Conservation (phyloP, 2,329 filamentous ascomycete genomes). For the Ophiosphaerella herpotricha region DNA sequence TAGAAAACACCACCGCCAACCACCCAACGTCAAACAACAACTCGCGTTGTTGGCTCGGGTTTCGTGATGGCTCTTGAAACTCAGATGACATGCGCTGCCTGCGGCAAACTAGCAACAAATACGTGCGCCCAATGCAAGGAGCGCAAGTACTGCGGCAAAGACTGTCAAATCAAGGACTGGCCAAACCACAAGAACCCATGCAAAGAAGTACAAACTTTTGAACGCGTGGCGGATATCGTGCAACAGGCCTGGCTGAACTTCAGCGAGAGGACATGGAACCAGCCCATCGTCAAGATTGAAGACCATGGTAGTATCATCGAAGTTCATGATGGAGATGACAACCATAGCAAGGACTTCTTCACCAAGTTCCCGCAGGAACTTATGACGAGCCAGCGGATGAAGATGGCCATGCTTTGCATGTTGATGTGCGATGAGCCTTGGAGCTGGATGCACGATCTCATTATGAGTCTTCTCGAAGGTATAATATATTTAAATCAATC, state of each 20-base stretch:
- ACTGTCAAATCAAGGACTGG: no score
- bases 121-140: slow-evolving; percentile 1
- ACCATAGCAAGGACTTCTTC: no score
- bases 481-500: not conserved
- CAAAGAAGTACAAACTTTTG: not conserved
- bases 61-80: no score
- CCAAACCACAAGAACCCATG: no score
- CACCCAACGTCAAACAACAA: no score
- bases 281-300: not conserved
- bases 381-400: not conserved
- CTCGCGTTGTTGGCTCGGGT: no score
- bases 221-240: not conserved
- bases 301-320: not conserved
- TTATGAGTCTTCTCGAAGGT: not conserved
- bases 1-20: no score
- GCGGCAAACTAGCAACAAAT: not conserved
- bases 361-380: slow-evolving; percentile 1
- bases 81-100: not conserved
- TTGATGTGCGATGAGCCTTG: slow-evolving; percentile 4
- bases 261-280: slow-evolving; percentile 7
- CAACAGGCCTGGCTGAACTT: slow-evolving; percentile 7
- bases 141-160: not conserved
- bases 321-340: not conserved
- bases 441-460: not conserved
- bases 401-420: not conserved